These are phyloP conservation scores for Boletus pseudo-olivaceus DNA, from an alignment of 768 basidiomycete genomes.

Conservation along the genomic window DNA sequence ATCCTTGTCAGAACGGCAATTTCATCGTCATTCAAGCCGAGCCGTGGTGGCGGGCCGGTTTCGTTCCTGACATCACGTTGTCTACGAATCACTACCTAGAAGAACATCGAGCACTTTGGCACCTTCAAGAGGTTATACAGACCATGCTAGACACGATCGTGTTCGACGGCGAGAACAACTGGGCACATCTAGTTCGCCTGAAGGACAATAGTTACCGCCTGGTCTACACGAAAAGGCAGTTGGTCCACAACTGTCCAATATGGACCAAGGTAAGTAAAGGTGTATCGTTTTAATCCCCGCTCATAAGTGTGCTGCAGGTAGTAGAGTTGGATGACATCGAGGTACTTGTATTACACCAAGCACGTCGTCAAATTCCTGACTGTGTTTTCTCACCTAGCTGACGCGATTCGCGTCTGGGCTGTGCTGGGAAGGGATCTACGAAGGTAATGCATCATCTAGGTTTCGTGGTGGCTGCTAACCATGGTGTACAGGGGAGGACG, in stretches of 20 bases:
- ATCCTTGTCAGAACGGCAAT: conserved; percentile 22
- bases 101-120: conserved; percentile 20
- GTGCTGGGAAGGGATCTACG: conserved; percentile 29
- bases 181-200: conserved; percentile 32
- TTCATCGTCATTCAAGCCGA: conserved; percentile 30
- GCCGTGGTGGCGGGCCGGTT: conserved; percentile 23
- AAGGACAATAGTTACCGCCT: conserved; percentile 27
- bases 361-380: neutral
- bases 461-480: neutral
- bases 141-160: conserved; percentile 32
- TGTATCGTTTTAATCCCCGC: neutral
- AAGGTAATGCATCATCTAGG: conserved; percentile 13
- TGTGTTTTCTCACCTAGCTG: conserved; percentile 12
- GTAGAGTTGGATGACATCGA: conserved; percentile 32
- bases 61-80: neutral
- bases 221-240: conserved; percentile 24
- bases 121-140: conserved; percentile 31
- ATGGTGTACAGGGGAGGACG: conserved; percentile 19
- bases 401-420: conserved; percentile 21
- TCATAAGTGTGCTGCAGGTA: conserved; percentile 19
- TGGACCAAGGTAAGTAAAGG: conserved; percentile 27
- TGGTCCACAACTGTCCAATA: conserved; percentile 21
- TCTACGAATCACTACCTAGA: neutral
- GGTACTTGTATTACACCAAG: conserved; percentile 5
- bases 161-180: conserved; percentile 31